A percentile compares a stretch with the other conserved stretches of the same genome.
Conservation (phyloP, 2,329 filamentous ascomycete species). For the Rutstroemia sp. region DNA sequence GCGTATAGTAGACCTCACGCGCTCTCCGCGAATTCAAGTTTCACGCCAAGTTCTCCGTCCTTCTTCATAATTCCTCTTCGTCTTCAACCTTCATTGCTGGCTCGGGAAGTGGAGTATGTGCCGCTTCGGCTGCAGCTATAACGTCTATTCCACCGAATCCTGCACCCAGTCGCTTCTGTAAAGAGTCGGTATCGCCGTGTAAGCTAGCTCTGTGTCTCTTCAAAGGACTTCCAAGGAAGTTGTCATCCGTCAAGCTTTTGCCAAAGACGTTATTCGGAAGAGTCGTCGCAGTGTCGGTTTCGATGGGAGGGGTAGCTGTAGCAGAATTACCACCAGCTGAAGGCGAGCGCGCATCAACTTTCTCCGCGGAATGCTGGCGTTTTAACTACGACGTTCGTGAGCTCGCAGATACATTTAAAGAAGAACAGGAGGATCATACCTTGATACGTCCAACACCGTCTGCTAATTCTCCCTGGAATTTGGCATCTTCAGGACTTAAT, state of each 20-base stretch:
- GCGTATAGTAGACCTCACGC: not conserved
- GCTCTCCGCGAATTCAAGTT: not conserved
- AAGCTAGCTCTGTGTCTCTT: conserved; percentile 67
- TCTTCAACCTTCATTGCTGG: conserved; percentile 16
- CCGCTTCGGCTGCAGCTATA: conserved; percentile 26
- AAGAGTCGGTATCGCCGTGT: conserved; percentile 37
- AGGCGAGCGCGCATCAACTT: conserved; percentile 43
- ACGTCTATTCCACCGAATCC: conserved; percentile 21
- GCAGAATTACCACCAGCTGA: conserved; percentile 36
- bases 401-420: not conserved
- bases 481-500: conserved; percentile 63
- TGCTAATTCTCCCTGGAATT: conserved; percentile 65
- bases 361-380: conserved; percentile 69
- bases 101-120: conserved; percentile 20
- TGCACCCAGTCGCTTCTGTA: conserved; percentile 23
- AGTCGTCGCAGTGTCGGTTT: conserved; percentile 25
- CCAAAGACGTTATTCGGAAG: conserved; percentile 35
- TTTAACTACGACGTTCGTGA: conserved; percentile 52
- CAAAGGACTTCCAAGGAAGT: conserved; percentile 58
- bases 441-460: conserved; percentile 78
- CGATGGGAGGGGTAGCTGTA: conserved; percentile 36
- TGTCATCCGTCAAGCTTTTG: conserved; percentile 37
- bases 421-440: conserved; percentile 42
- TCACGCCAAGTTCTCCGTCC: not conserved
- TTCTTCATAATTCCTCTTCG: conserved; percentile 27